These are phyloP conservation scores for Plasmodium malariae DNA, from an alignment of 169 alveolate genomes.

Conservation along the genomic window DNA sequence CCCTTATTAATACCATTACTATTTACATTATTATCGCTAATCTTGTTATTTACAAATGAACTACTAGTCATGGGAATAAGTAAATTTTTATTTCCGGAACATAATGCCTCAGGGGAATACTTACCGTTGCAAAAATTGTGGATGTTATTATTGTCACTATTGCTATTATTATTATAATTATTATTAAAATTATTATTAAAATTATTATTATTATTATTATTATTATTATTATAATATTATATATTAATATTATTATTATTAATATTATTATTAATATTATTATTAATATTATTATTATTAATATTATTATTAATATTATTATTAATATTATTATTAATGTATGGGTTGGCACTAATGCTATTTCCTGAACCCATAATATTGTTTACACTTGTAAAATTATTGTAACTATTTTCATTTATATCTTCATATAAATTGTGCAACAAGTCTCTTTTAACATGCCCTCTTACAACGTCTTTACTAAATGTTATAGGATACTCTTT, in stretches of 20 bases:
- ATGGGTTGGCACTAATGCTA: background rate
- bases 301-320: background rate
- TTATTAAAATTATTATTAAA: no score
- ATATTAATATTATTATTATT: no score
- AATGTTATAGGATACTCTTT: constrained; percentile 40
- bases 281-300: background rate
- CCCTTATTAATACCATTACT: background rate
- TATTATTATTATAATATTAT: no score
- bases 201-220: no score
- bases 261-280: no score
- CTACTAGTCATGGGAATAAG: background rate
- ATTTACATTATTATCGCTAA: constrained; percentile 15
- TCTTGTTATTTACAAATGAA: constrained; percentile 7
- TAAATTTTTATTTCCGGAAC: constrained; percentile 3
- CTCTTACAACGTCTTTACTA: constrained; percentile 43
- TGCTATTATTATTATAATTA: no score
- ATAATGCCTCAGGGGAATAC: constrained; percentile 2
- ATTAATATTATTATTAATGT: background rate
- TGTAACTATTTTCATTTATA: constrained; percentile 49
- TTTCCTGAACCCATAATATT: background rate
- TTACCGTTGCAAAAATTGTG: background rate
- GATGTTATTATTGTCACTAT: background rate
- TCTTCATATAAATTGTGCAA: constrained; percentile 40
- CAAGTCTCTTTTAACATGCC: constrained; percentile 53
- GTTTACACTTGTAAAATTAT: constrained; percentile 12